A percentile compares a stretch with the other conserved stretches of the same genome.
phyloP scores from a whole-genome alignment of 345 rosid species.

The Cochlearia excelsa region DNA sequence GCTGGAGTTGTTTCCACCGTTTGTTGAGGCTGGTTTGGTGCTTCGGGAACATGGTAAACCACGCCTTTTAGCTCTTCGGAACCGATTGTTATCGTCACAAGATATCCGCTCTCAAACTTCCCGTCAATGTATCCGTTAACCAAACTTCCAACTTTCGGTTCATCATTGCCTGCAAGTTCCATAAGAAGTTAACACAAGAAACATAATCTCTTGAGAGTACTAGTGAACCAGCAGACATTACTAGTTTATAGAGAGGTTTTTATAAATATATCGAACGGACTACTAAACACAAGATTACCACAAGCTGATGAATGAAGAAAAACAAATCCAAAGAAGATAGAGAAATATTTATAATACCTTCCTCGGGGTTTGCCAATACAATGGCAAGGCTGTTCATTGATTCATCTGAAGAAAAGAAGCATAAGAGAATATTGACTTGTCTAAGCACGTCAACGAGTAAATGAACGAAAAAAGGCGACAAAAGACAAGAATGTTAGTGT shows the following conservation, averaged over 20 bases:
- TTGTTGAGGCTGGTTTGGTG: slow-evolving; percentile 21
- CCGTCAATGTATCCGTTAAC: slow-evolving; percentile 74
- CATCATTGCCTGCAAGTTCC: slow-evolving; percentile 28
- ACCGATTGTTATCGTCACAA: slow-evolving; percentile 63
- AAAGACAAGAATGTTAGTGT: neutral
- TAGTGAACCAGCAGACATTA: slow-evolving; percentile 5
- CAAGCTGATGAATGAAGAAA: neutral
- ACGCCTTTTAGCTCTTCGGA: slow-evolving; percentile 68
- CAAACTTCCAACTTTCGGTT: slow-evolving; percentile 41
- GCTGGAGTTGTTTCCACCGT: slow-evolving; percentile 27
- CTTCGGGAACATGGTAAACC: slow-evolving; percentile 61
- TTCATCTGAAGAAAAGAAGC: slow-evolving; percentile 23
- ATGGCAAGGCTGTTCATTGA: slow-evolving; percentile 13
- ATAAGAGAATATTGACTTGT: neutral
- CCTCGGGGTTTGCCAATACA: slow-evolving; percentile 20
- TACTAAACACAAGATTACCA: too few relatives aligned
- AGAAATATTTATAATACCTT: slow-evolving; percentile 23
- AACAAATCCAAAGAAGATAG: slow-evolving; percentile 8
- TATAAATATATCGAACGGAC: too few relatives aligned
- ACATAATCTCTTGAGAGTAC: neutral
- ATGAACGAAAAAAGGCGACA: too few relatives aligned
- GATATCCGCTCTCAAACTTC: slow-evolving; percentile 82
- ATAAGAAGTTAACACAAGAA: neutral
- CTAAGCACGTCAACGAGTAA: slow-evolving; percentile 12
- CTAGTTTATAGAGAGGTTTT: neutral